phyloP scores from a whole-genome alignment of 306 rosid genomes.

The Canavalia gladiata region DNA sequence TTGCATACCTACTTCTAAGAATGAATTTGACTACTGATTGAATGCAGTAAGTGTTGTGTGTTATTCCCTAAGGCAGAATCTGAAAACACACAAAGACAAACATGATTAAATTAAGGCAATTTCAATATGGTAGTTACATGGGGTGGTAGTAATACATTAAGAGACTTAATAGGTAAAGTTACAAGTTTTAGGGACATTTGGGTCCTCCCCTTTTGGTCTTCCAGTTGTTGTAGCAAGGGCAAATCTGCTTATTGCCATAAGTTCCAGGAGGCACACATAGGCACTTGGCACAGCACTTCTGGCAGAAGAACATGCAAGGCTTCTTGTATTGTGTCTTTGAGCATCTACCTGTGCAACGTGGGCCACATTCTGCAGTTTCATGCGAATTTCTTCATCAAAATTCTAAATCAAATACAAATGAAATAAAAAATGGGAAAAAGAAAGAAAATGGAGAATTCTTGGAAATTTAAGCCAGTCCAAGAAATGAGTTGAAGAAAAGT shows the following conservation, averaged over 20 bases:
- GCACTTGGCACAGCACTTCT: conserved; percentile 80
- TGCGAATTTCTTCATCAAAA: conserved; percentile 3
- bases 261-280: conserved; percentile 86
- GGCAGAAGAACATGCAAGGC: conserved; percentile 83
- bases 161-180: neutral
- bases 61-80: conserved; percentile 8
- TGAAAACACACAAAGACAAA: conserved; percentile 32
- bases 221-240: conserved; percentile 91
- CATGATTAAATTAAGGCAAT: conserved; percentile 25
- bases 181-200: conserved; percentile 69
- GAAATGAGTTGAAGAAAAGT: neutral
- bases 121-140: neutral
- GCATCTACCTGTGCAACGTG: conserved; percentile 70
- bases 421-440: neutral
- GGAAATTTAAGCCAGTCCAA: neutral
- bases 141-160: neutral
- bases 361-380: conserved; percentile 66
- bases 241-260: conserved; percentile 77
- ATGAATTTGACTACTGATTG: conserved; percentile 11
- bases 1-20: conserved; percentile 12
- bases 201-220: conserved; percentile 94
- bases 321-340: conserved; percentile 80
- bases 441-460: neutral
- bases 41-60: neutral
- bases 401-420: neutral